phyloP scores from a whole-genome alignment of 78 protist species.

The Anaeramoeba ignava region DNA sequence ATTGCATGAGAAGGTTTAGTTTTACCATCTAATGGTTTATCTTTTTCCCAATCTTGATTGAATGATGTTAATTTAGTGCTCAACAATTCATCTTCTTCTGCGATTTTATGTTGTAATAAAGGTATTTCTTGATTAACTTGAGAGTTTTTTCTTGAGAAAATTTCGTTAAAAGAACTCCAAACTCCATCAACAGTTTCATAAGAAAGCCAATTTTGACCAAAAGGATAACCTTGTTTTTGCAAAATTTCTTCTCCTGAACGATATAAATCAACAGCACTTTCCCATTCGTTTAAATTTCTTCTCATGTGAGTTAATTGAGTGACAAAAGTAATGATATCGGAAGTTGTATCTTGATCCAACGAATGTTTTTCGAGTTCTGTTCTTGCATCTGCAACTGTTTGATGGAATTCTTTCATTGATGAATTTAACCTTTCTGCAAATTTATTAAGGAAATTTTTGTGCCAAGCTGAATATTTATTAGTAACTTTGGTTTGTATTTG shows the following conservation, averaged over 20 bases:
- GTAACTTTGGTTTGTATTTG: conserved; percentile 68
- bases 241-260: conserved; percentile 50
- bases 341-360: conserved; percentile 54
- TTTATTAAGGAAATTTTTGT: conserved; percentile 41
- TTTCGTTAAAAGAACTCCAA: conserved; percentile 51
- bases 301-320: conserved; percentile 31
- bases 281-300: conserved; percentile 32
- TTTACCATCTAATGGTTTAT: conserved; percentile 59
- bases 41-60: conserved; percentile 13
- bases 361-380: conserved; percentile 49
- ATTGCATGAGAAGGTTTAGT: conserved; percentile 33
- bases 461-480: conserved; percentile 72
- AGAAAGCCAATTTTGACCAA: conserved; percentile 60
- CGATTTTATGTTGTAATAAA: conserved; percentile 35
- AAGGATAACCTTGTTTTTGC: conserved; percentile 31
- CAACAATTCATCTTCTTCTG: conserved; percentile 29
- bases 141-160: conserved; percentile 20
- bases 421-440: conserved; percentile 46
- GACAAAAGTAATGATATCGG: conserved; percentile 62
- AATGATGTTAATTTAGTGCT: not conserved
- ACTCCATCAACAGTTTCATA: conserved; percentile 61
- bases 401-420: conserved; percentile 21
- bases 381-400: conserved; percentile 25
- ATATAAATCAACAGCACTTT: conserved; percentile 11
- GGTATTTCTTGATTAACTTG: conserved; percentile 25